phyloP scores from a whole-genome alignment of 441 rosid species.

The Rhodomyrtus psidioides region DNA sequence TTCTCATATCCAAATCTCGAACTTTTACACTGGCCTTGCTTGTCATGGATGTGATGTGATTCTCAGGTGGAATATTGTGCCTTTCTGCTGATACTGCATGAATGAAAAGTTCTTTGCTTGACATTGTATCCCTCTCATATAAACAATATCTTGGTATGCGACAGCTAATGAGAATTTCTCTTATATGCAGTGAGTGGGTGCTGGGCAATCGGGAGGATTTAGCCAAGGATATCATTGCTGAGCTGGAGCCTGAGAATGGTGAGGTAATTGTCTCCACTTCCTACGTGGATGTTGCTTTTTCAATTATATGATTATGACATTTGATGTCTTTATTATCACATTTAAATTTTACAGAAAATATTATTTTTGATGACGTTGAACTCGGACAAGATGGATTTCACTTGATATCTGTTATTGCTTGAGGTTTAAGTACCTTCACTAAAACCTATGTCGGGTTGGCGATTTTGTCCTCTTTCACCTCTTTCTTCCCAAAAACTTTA shows the following conservation, averaged over 20 bases:
- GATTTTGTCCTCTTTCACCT: neutral
- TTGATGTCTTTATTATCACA: neutral
- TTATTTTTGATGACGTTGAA: neutral
- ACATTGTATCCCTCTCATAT: neutral
- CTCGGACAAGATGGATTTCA: neutral
- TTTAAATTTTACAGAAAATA: neutral
- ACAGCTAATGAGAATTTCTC: neutral
- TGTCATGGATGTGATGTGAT: neutral
- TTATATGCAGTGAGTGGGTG: slow-evolving; percentile 81
- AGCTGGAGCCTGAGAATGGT: slow-evolving; percentile 60
- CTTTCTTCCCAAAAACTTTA: neutral
- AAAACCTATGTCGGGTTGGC: neutral
- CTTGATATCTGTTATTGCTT: neutral
- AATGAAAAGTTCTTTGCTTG: neutral
- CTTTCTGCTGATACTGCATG: neutral
- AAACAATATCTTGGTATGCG: neutral
- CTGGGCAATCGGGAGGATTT: slow-evolving; percentile 94
- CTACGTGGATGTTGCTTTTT: neutral
- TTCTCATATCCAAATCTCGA: neutral
- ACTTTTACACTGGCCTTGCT: neutral
- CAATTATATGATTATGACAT: neutral
- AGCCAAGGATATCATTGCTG: slow-evolving; percentile 73
- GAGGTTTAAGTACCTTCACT: neutral
- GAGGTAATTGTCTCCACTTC: slow-evolving; percentile 50
- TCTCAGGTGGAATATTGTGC: neutral